Conservation (phyloP, 1,139 yeast genomes). For the Taphrina sp. region DNA sequence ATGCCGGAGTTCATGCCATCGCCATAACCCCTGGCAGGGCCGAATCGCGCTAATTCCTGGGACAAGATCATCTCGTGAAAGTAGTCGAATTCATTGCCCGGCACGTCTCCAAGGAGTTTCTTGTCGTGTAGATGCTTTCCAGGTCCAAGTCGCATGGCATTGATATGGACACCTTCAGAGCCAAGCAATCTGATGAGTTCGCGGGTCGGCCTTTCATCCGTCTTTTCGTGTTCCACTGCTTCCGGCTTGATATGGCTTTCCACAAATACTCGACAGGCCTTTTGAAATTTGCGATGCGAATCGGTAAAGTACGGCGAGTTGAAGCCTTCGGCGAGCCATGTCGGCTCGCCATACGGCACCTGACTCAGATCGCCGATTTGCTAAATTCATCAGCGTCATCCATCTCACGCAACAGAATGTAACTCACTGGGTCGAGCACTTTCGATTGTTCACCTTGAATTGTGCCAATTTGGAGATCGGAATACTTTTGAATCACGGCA, state of each 20-base stretch:
- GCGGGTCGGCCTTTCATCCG: constrained; percentile 33
- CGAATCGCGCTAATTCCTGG: constrained; percentile 51
- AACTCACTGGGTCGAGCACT: constrained; percentile 6
- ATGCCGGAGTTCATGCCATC: constrained; percentile 47
- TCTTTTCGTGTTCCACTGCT: constrained; percentile 48
- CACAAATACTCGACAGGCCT: constrained; percentile 48
- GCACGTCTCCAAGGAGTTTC: constrained; percentile 71
- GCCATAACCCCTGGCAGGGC: constrained; percentile 46
- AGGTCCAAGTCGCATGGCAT: constrained; percentile 47
- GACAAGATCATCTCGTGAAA: constrained; percentile 81
- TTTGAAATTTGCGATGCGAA: constrained; percentile 47
- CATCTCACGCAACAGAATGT: too few relatives aligned
- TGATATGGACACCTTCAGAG: constrained; percentile 45
- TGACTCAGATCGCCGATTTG: constrained; percentile 45
- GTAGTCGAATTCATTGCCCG: constrained; percentile 88
- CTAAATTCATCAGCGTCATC: constrained; percentile 33
- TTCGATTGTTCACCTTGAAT: constrained; percentile 24
- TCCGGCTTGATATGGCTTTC: constrained; percentile 46
- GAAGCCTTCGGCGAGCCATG: constrained; percentile 49
- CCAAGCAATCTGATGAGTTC: constrained; percentile 37
- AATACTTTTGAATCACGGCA: constrained; percentile 21
- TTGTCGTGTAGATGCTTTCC: constrained; percentile 52
- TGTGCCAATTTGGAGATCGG: constrained; percentile 24
- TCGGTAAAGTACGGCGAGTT: constrained; percentile 47
- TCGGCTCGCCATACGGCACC: constrained; percentile 49